Evolutionary conservation across 2,329 filamentous ascomycete genomes (phyloP), one percentile per base, ranked within the genome.

Genomic region (Paracorniculantispora psalliotae): DNA sequence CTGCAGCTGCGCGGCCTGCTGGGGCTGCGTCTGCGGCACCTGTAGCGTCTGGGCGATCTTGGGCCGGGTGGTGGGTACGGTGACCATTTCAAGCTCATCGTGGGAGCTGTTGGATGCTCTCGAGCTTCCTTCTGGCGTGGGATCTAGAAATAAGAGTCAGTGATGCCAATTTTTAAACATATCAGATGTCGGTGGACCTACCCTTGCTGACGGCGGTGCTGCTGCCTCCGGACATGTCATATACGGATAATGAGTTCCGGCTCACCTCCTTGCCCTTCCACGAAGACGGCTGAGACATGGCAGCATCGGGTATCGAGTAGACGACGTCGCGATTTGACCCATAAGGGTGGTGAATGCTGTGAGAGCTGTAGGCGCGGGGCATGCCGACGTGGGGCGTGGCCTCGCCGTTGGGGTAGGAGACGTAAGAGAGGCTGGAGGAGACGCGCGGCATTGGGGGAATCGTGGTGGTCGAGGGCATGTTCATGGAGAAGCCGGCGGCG

Each of bases 371-470:
- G 23, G 74, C 71, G 46, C 73, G 72, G 9, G 77, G 76, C 50
- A 78, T 61, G 17, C 71, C 69, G 7, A 73, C 69, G 46, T 74
- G 64, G 17, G 77, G 77, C 37, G 64, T 75, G 35, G 70, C 69
- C 58, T 77, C 72, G 44, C 72, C 69, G 12, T 73, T 69, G 4
- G 79, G 77, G 60, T 79, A 81, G 6, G 78, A 77, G 37, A 79
- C 75, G 61, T 75, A 71, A 0, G 79, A 78, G 10, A 80, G 69
- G 43, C 75, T 72, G 69, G 78, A 81, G 59, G 74, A 73, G 33
- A 77, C 73, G n/a, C 79, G 77, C n/a, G 79, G 74, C 1, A 68
- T 65, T 10, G 43, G 25, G 1, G 72, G 72, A 35, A 58, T 44
- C 8, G 35, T 44, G 25, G 54, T 52, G 15, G 37, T 44, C 2